Percentiles rank a stretch among this genome's conserved stretches.
phyloP scores from a whole-genome alignment of 1,284 basidiomycete genomes.

The Papiliotrema fonsecae region DNA sequence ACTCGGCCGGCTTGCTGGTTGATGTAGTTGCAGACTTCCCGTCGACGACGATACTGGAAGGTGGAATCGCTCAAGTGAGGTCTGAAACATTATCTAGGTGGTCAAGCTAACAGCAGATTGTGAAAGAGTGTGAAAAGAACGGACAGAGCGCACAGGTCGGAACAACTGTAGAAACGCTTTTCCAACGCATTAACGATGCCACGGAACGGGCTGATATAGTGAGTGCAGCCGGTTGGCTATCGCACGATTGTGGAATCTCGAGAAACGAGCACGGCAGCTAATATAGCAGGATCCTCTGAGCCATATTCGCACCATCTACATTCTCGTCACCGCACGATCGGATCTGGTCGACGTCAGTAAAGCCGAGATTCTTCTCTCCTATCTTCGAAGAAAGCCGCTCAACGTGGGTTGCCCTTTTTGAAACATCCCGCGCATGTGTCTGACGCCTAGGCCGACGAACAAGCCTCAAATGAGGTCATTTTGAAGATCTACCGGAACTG shows the following conservation, averaged over 20 bases:
- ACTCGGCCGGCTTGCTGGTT: slow-evolving; percentile 73
- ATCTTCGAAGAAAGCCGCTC: slow-evolving; percentile 20
- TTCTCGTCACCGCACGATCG: slow-evolving; percentile 30
- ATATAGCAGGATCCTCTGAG: slow-evolving; percentile 27
- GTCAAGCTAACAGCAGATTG: slow-evolving; percentile 4
- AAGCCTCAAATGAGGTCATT: slow-evolving; percentile 72
- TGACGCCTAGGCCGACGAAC: slow-evolving; percentile 68
- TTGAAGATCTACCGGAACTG: slow-evolving; percentile 80
- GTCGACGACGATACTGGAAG: slow-evolving; percentile 79
- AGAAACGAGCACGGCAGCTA: neutral
- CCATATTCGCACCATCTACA: slow-evolving; percentile 38
- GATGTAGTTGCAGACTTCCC: slow-evolving; percentile 73
- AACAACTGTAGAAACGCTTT: slow-evolving; percentile 70
- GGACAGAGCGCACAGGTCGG: slow-evolving; percentile 14
- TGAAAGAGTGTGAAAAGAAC: slow-evolving; percentile 14
- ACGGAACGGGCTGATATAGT: slow-evolving; percentile 32
- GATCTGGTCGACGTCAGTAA: slow-evolving; percentile 35
- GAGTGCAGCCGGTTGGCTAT: slow-evolving; percentile 2
- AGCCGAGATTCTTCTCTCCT: slow-evolving; percentile 29
- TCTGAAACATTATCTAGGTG: neutral
- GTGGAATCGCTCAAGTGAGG: slow-evolving; percentile 63
- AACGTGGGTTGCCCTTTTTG: slow-evolving; percentile 40
- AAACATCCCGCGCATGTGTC: slow-evolving; percentile 5
- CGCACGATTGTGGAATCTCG: neutral
- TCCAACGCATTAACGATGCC: slow-evolving; percentile 81